Evolutionary conservation across 1,284 basidiomycete genomes (phyloP), one percentile per base, ranked within the genome.

Genomic region (Sporisorium scitamineum): DNA sequence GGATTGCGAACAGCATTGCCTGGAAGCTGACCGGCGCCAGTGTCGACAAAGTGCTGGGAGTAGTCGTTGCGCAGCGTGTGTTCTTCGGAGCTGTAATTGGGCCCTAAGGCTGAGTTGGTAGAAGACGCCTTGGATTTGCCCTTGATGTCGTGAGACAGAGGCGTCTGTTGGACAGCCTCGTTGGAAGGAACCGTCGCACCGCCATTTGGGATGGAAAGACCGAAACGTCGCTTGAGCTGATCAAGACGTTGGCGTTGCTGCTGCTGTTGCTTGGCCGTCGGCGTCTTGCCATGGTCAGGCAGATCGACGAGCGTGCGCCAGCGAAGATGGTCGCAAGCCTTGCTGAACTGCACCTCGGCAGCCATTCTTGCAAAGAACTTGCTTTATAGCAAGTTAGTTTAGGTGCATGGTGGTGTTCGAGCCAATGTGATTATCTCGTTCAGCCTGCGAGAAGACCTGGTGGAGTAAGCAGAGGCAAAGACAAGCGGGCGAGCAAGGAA

Each of bases 31-130:
- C 65, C 64, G 0, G 78, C 71, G 0, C 73, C 75, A 3, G 82
- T 75, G 75, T 93, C 91, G 45, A 95, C 93, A 85, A 96, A 98
- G 78, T 92, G 88, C 85, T 93, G 91, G 1, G 92, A 93, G 83
- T 97, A 96, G 87, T 98, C 95, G 84, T 97, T 98, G 57, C 95
- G 89, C 51, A 99, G 92, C 0, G 94, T 96, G 84, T 97, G 94
- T 84, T 97, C 96, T 76, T 94, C 92, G 1, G 93, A 91, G 44
- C 80, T 80, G 57, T 68, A 68, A 47, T 76, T 76, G 16, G 73
- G 73, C 1, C 73, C 73, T 24, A 75, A 50, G 0, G 63, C 47
- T 7, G 67, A 61, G 32, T n/a, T 27, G 34, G 2, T 6, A 8
- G 54, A 22, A 4, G 50, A 13, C 10, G 53, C 53, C 10, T 57